Evolutionary conservation across 805 yeast genomes (phyloP).

Genomic region (Saccharomycopsis amapae): DNA sequence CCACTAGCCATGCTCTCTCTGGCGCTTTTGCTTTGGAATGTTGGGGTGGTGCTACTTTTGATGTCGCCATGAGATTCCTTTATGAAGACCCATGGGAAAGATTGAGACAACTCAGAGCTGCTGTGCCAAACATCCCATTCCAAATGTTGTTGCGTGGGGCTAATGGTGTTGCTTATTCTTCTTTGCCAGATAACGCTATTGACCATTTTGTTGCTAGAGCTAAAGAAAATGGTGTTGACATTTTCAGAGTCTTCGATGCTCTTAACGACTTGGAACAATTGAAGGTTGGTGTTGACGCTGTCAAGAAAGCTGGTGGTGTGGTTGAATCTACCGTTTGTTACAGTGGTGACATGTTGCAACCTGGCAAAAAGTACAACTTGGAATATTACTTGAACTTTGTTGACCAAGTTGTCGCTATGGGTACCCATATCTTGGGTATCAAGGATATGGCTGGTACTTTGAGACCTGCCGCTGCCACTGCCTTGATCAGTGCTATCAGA

Average conservation of each 20-base stretch:
- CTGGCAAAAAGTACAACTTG: constrained; percentile 92
- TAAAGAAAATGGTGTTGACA: constrained; percentile 91
- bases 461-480: constrained; percentile 88
- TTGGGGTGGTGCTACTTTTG: constrained; percentile 99
- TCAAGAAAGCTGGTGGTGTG: constrained; percentile 96
- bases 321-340: constrained; percentile 98
- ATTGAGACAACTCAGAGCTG: constrained; percentile 74
- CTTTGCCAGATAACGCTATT: constrained; percentile 96
- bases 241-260: constrained; percentile 97
- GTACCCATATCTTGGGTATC: constrained; percentile 94
- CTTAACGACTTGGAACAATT: constrained; percentile 94
- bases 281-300: constrained; percentile 96
- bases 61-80: constrained; percentile 96
- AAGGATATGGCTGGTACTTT: constrained; percentile 99
- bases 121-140: constrained; percentile 98
- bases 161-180: constrained; percentile 97
- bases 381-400: constrained; percentile 80
- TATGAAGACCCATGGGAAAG: constrained; percentile 99
- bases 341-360: constrained; percentile 97
- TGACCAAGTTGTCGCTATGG: constrained; percentile 81
- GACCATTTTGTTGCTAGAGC: constrained; percentile 96
- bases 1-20: constrained; percentile 83
- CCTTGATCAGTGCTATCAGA: constrained; percentile 75
- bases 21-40: constrained; percentile 96
- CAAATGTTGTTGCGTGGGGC: constrained; percentile 99